Percentiles rank a stretch among this genome's conserved stretches.
Evolutionary conservation across 169 alveolate genomes (phyloP).

Genomic region (Cryptosporidium parvum): DNA sequence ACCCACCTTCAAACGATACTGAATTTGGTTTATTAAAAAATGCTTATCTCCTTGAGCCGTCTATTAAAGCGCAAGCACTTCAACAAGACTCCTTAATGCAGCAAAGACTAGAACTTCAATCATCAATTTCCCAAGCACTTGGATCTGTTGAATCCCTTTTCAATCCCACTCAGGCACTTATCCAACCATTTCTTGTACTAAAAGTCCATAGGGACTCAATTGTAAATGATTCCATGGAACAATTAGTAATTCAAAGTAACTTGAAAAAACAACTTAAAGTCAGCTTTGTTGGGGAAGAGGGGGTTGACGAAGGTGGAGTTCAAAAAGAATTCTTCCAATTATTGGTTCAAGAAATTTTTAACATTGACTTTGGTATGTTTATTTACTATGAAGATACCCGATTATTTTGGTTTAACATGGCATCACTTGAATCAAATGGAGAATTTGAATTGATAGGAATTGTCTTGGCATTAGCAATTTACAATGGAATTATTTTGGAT

Average conservation of each 20-base stretch:
- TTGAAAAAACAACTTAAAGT: conserved; percentile 82
- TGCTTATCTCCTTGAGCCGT: conserved; percentile 29
- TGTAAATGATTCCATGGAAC: conserved; percentile 77
- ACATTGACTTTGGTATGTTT: conserved; percentile 92
- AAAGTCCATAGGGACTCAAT: conserved; percentile 75
- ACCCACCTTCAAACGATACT: conserved; percentile 36
- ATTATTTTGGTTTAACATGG: conserved; percentile 88
- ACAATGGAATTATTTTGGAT: conserved; percentile 88
- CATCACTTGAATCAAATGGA: conserved; percentile 83
- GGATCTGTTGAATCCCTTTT: conserved; percentile 39
- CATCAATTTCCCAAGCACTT: conserved; percentile 39
- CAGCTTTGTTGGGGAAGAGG: conserved; percentile 90
- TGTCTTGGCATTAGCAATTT: conserved; percentile 91
- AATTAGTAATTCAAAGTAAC: conserved; percentile 37
- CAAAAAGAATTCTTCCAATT: conserved; percentile 90
- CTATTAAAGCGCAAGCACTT: conserved; percentile 27
- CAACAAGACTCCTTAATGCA: conserved; percentile 63
- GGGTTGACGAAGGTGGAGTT: conserved; percentile 95
- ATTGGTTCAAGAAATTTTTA: conserved; percentile 87
- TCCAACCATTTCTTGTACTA: conserved; percentile 75
- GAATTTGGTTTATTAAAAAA: conserved; percentile 38
- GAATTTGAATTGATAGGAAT: conserved; percentile 90
- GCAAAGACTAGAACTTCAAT: conserved; percentile 47
- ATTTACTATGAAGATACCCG: conserved; percentile 83
- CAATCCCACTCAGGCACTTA: conserved; percentile 18